Evolutionary conservation across 2,329 filamentous ascomycete species (phyloP), one percentile per base, ranked within the genome.

Genomic region (Cladosporium sp.): DNA sequence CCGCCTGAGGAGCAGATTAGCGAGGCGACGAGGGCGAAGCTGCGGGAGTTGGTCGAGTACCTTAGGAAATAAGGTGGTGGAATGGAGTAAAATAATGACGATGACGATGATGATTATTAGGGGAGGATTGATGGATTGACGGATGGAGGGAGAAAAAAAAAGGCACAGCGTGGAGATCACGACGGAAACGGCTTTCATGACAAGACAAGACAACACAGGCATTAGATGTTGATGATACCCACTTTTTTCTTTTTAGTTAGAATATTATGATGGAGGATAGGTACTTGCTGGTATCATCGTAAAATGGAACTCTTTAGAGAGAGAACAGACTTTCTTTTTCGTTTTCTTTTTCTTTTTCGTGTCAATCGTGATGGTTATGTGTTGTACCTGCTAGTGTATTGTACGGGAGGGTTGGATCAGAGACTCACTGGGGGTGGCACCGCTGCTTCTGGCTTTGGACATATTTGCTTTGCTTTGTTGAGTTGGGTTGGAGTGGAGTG

Each of bases 1-100:
- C 78, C 82, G 44, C 86, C 87, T 1, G 79, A 86, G 69, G 86
- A 88, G 55, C 87, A 93, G 74, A 77, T 93, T 40, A 84, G 86
- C 63, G 77, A 81, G 8, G 83, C 86, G 72, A 89, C 85, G 9
- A 81, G 86, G 54, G 72, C 76, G 57, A 76, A 85, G 63, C 76
- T 92, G 42, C 74, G 81, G 61, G 78, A 83, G 66, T 79, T 86
- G 49, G 84, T 50, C 11, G 31, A 43, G 40, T 50, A 50, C 48
- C 40, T 50, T 8, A 40, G 48, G 38, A 50, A 50, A 40, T 50
- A 50, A 18, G 41, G 9, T 28, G 37, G 9, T 16, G 37, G 14
- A 9, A 19, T 34, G 11, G 19, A 3, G 34, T 3, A 31, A 34
- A 9, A n/a, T 35, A 35, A 11, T 35, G 34, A 35, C 3, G 34